Conservation (phyloP, 2,329 filamentous ascomycete genomes). For the Sporothrix sp. region DNA sequence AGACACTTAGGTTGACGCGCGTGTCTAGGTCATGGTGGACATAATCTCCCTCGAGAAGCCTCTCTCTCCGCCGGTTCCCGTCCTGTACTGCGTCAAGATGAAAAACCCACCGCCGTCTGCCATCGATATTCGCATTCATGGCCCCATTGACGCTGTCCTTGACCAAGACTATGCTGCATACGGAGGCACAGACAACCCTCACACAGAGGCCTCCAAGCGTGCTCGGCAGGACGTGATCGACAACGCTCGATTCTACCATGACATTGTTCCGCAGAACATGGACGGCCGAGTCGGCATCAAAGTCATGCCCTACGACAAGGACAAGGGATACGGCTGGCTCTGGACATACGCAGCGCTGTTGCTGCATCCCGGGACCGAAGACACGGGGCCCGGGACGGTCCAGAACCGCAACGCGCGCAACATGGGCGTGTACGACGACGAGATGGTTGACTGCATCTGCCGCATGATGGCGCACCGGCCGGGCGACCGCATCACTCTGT, state of each 20-base stretch:
- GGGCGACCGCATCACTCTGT: background rate
- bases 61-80: slow-evolving; percentile 1
- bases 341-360: slow-evolving; percentile 12
- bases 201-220: too few species aligned
- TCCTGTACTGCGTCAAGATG: background rate
- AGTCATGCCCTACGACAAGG: background rate
- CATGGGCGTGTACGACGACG: background rate
- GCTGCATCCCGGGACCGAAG: too few species aligned
- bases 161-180: too few species aligned
- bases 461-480: slow-evolving; percentile 12
- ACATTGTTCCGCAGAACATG: background rate
- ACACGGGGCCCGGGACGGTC: background rate
- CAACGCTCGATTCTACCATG: too few species aligned
- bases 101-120: too few species aligned
- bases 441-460: slow-evolving; percentile 4
- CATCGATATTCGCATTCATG: too few species aligned
- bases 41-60: background rate
- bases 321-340: background rate
- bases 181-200: too few species aligned
- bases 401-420: background rate
- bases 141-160: too few species aligned
- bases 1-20: background rate
- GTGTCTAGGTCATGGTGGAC: background rate
- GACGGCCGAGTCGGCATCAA: background rate
- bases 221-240: too few species aligned